Evolutionary conservation across 768 basidiomycete genomes (phyloP).

Genomic region (Boletus barrowsii): DNA sequence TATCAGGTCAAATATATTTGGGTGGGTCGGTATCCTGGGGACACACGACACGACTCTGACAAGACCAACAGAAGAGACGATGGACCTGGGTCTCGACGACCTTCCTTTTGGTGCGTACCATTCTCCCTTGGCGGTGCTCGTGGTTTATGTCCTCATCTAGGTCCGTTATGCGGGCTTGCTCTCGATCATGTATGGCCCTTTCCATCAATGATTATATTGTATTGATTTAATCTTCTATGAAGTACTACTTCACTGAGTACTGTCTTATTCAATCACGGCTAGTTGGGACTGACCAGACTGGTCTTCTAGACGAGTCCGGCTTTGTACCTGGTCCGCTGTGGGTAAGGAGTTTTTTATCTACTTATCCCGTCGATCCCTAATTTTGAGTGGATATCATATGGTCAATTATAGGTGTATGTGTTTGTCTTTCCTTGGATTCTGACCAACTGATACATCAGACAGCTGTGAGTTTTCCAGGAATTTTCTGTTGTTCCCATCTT

Average conservation of each 20-base stretch:
- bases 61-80: background rate
- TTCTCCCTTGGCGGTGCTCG: too few species aligned
- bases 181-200: background rate
- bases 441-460: background rate
- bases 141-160: background rate
- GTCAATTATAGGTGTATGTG: conserved; percentile 3
- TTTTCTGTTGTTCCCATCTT: background rate
- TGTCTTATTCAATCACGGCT: background rate
- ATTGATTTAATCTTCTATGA: background rate
- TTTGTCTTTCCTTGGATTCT: background rate
- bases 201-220: background rate
- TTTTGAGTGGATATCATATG: background rate
- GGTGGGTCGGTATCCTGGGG: background rate
- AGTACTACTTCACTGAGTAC: background rate
- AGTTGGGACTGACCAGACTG: background rate
- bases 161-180: conserved; percentile 10
- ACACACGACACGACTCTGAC: background rate
- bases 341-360: background rate
- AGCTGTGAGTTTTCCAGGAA: background rate
- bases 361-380: background rate
- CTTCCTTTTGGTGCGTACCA: conserved; percentile 1
- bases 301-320: background rate
- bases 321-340: conserved; percentile 6
- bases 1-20: conserved; percentile 7
- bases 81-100: conserved; percentile 8